Evolutionary conservation across 1,284 basidiomycete genomes (phyloP).

Genomic region (Austroboletus olivaceoglutinosus): DNA sequence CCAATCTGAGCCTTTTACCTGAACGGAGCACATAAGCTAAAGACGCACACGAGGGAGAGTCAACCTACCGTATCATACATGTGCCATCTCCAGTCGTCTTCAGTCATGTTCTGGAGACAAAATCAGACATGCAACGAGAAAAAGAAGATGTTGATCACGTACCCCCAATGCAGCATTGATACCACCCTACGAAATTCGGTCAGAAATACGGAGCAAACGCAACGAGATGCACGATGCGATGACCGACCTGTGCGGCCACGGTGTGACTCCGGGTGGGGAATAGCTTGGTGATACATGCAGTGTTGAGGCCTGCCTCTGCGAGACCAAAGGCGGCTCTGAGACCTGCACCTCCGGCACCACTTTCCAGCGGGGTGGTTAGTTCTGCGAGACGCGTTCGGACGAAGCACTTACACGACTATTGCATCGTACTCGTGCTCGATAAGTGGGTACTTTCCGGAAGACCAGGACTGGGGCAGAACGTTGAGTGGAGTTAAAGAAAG

Average conservation of each 20-base stretch:
- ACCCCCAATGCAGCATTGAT: constrained; percentile 98
- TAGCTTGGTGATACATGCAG: constrained; percentile 97
- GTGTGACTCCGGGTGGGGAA: constrained; percentile 99
- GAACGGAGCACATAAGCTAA: constrained; percentile 16
- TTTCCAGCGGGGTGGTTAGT: constrained; percentile 35
- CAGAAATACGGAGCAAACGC: constrained; percentile 10
- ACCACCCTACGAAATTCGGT: constrained; percentile 67
- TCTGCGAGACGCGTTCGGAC: background rate
- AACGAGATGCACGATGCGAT: background rate
- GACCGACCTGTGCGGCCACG: constrained; percentile 88
- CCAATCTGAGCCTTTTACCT: constrained; percentile 99
- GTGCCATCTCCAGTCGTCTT: constrained; percentile 99
- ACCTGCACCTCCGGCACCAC: constrained; percentile 97
- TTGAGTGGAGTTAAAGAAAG: constrained; percentile 11
- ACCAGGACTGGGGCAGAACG: constrained; percentile 54
- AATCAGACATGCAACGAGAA: constrained; percentile 7
- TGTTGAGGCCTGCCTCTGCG: constrained; percentile 98
- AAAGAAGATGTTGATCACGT: constrained; percentile 33
- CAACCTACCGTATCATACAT: constrained; percentile 93
- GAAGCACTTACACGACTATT: constrained; percentile 83
- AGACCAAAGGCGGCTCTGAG: constrained; percentile 98
- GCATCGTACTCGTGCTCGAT: constrained; percentile 99
- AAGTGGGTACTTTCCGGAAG: constrained; percentile 86
- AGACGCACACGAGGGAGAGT: background rate
- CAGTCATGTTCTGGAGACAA: constrained; percentile 89